These are phyloP conservation scores for Rhytidiadelphus loreus DNA, from an alignment of 225 moss, liverwort and hornwort species.

Conservation along the genomic window DNA sequence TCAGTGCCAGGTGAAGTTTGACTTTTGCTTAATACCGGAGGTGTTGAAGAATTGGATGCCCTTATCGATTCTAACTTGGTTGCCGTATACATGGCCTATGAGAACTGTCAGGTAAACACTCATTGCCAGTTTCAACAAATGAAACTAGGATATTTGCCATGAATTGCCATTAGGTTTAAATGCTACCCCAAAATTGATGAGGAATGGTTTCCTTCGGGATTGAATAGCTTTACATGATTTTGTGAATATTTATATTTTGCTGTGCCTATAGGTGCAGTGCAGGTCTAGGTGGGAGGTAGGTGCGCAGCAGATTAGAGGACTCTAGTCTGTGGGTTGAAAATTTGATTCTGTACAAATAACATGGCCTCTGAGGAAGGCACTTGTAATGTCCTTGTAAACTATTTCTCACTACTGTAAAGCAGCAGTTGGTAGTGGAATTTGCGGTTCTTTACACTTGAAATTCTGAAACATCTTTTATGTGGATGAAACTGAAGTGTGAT, in stretches of 20 bases:
- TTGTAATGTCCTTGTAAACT: slow-evolving; percentile 12
- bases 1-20: not conserved
- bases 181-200: not conserved
- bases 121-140: not conserved
- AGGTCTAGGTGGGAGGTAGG: slow-evolving; percentile 6
- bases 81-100: not conserved
- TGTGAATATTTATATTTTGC: slow-evolving; percentile 17
- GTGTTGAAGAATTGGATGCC: not conserved
- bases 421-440: not conserved
- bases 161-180: not conserved
- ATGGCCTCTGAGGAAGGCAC: not conserved
- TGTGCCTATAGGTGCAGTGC: not conserved
- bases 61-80: not conserved
- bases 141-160: not conserved
- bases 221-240: not conserved
- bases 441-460: not conserved
- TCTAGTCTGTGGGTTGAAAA: not conserved
- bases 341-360: slow-evolving; percentile 1
- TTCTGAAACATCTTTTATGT: not conserved
- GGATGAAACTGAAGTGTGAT: not conserved
- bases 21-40: not conserved
- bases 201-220: not conserved
- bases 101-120: not conserved
- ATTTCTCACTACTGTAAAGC: slow-evolving; percentile 1
- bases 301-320: not conserved